Base-by-base conservation (phyloP, 345 rosid species). In the Boechera stricta region DNA sequence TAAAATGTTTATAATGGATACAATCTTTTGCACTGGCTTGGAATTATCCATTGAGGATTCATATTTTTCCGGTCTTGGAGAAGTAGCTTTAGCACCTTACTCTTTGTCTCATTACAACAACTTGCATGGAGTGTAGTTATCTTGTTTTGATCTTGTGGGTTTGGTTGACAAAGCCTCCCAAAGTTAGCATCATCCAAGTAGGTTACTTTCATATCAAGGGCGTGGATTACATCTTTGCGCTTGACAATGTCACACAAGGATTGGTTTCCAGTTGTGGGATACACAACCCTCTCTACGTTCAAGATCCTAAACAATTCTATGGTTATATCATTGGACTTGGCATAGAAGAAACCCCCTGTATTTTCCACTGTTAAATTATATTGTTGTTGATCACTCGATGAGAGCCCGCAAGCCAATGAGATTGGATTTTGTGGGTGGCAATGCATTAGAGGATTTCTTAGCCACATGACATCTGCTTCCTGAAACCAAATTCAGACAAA, bases 381-480 rank as follows among this genome's bases (percentile, higher is more conserved):
- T 26, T 26, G 28, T 26, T 26, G 28, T 1, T 26, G 28, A 69
- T 69, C 49, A 15, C 38, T 62, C 10, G 51, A 7, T 13, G 73
- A 31, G 51, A 72, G 66, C 60, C 79, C 68, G 18, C 87, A 86
- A 5, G 80, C 81, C 49, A 77, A 64, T 42, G 83, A 64, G 21
- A 89, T 0, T 33, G 62, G 60, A 29, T 39, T 4, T 1, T 1
- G 0, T 10, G 57, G 12, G 33, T 49, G 1, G 6, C 87, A 49
- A 3, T 32, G 71, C 32, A 36, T 13, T 36, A 84, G 26, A 39
- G 91, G 97, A 74, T 87, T 85, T 75, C 83, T 81, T 12, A 89
- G 24, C 92, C 91, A 86, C 86, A 84, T 77, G 21, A 80, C 86
- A 59, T 89, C 87, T 44, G 82, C 85, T 61, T 86, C 88, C 92